A percentile compares a stretch with the other conserved stretches of the same genome.
Conservation (phyloP, 2,329 filamentous ascomycete species). For the Fusarium bactridioides region DNA sequence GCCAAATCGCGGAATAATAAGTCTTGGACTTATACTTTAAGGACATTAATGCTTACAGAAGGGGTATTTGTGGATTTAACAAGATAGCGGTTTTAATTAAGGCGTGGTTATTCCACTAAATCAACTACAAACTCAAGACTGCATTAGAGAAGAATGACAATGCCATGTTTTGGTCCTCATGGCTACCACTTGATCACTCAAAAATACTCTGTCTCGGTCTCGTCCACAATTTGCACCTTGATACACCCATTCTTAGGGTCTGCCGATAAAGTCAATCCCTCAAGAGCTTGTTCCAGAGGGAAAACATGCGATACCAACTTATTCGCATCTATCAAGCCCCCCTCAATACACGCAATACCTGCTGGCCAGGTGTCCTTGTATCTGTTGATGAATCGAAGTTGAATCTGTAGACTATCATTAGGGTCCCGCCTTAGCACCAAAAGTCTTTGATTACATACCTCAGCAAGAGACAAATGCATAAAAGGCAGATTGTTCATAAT, state of each 20-base stretch:
- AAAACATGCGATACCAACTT: conserved; percentile 68
- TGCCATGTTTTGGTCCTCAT: neutral
- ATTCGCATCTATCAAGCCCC: conserved; percentile 68
- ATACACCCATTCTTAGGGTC: conserved; percentile 47
- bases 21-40: neutral
- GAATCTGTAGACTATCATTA: conserved; percentile 51
- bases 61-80: neutral
- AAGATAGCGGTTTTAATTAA: neutral
- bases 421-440: neutral
- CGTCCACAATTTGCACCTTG: conserved; percentile 49
- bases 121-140: neutral
- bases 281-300: conserved; percentile 66
- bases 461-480: conserved; percentile 70
- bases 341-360: conserved; percentile 67
- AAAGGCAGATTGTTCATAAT: conserved; percentile 73
- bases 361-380: conserved; percentile 75
- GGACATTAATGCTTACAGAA: neutral
- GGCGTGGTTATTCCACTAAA: neutral
- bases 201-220: conserved; percentile 37
- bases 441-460: conserved; percentile 49
- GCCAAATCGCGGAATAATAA: neutral
- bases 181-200: neutral
- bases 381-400: conserved; percentile 75
- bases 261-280: conserved; percentile 52
- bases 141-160: neutral